A percentile compares a stretch with the other conserved stretches of the same genome.
Conservation (phyloP, 2,329 filamentous ascomycete genomes). For the Periconia sp. region DNA sequence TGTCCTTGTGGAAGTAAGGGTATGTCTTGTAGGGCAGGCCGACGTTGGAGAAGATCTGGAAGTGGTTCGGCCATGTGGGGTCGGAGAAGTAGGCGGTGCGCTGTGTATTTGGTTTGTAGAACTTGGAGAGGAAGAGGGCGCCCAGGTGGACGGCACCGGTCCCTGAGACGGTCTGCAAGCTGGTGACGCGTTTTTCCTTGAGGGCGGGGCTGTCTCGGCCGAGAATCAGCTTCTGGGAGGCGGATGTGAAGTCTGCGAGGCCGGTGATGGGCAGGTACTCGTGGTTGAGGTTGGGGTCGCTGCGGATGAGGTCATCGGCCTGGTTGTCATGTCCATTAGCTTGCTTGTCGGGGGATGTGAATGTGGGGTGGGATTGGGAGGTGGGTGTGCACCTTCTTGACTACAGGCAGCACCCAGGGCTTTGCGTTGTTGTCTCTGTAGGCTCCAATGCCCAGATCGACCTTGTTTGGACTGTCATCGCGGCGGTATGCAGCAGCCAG, state of each 20-base stretch:
- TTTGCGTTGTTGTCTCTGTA: conserved; percentile 95
- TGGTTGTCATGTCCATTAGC: conserved; percentile 42
- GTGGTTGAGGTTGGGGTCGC: conserved; percentile 90
- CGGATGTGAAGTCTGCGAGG: conserved; percentile 79
- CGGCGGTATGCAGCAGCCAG: conserved; percentile 85
- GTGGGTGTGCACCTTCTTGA: conserved; percentile 75
- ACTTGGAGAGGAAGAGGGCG: conserved; percentile 88
- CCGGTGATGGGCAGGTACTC: conserved; percentile 98
- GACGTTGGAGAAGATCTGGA: conserved; percentile 97
- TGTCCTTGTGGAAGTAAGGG: conserved; percentile 89
- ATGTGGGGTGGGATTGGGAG: background rate
- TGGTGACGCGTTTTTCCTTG: conserved; percentile 76
- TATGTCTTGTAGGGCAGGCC: conserved; percentile 76
- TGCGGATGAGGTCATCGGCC: conserved; percentile 88
- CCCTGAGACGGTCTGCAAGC: conserved; percentile 93
- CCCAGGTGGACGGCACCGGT: conserved; percentile 94
- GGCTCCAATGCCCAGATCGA: conserved; percentile 92
- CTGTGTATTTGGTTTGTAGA: conserved; percentile 69
- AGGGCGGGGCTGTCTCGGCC: conserved; percentile 79
- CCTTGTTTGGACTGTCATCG: conserved; percentile 75
- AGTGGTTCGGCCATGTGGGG: conserved; percentile 98
- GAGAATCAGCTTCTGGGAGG: conserved; percentile 87
- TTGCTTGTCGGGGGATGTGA: background rate
- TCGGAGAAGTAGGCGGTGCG: conserved; percentile 86
- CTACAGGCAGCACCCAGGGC: conserved; percentile 94